Conservation (phyloP, 805 yeast genomes). For the Scheffersomyces lignosus region DNA sequence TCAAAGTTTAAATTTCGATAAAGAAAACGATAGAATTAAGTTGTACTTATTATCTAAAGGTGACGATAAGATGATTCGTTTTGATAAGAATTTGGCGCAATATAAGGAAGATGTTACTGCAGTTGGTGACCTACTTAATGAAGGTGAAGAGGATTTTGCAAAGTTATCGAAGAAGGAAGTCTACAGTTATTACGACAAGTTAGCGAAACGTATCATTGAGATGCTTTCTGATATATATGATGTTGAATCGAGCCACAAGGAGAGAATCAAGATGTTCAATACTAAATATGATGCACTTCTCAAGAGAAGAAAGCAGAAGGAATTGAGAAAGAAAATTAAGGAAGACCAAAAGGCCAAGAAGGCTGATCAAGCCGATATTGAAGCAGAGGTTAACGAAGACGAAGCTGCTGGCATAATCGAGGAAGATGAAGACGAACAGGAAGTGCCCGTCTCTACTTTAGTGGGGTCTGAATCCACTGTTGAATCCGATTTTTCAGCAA, state of each 20-base stretch:
- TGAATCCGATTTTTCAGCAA: too few species aligned
- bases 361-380: constrained; percentile 16
- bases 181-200: constrained; percentile 25
- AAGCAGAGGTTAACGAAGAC: constrained; percentile 8
- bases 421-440: constrained; percentile 5
- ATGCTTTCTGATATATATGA: constrained; percentile 31
- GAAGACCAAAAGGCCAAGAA: constrained; percentile 21
- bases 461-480: too few species aligned
- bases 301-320: constrained; percentile 32
- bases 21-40: constrained; percentile 49
- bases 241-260: constrained; percentile 30
- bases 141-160: constrained; percentile 19
- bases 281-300: constrained; percentile 26
- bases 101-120: constrained; percentile 29
- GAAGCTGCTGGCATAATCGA: constrained; percentile 6
- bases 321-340: constrained; percentile 32
- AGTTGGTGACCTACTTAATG: constrained; percentile 22
- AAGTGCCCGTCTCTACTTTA: too few species aligned
- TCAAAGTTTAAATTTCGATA: constrained; percentile 50
- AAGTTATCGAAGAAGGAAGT: constrained; percentile 21
- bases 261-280: constrained; percentile 27
- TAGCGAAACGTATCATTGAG: constrained; percentile 23
- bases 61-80: constrained; percentile 21
- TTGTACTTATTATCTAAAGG: constrained; percentile 9
- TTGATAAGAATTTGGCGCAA: constrained; percentile 25